phyloP scores from a whole-genome alignment of 2,329 filamentous ascomycete species.

The Blastomyces percursus region DNA sequence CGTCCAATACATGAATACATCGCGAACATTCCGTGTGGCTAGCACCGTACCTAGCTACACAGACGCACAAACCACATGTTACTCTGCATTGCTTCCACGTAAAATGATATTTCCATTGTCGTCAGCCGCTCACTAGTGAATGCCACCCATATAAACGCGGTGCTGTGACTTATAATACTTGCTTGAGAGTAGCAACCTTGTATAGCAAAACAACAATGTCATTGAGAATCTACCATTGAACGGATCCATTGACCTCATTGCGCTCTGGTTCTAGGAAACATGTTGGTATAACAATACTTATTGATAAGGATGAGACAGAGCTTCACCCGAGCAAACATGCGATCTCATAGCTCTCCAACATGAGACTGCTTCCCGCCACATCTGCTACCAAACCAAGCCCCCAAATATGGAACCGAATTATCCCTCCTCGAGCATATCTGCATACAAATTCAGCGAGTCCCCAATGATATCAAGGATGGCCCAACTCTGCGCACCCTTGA shows the following conservation, averaged over 20 bases:
- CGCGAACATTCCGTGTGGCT: conserved; percentile 18
- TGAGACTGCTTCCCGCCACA: background rate
- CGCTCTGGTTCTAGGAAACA: background rate
- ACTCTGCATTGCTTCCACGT: background rate
- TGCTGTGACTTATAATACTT: background rate
- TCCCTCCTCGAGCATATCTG: conserved; percentile 28
- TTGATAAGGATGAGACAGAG: background rate
- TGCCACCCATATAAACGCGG: background rate
- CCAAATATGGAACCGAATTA: background rate
- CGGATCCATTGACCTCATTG: background rate
- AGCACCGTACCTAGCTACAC: background rate
- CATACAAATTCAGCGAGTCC: conserved; percentile 30
- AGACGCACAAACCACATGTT: background rate
- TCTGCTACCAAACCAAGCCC: background rate
- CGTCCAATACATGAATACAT: conserved; percentile 28
- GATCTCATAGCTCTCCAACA: background rate
- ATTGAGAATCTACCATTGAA: background rate
- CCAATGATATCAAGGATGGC: conserved; percentile 35
- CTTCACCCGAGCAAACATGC: background rate
- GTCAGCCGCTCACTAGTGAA: background rate
- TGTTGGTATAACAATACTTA: background rate
- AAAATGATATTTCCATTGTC: background rate
- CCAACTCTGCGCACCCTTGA: conserved; percentile 34
- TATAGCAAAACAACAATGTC: background rate
- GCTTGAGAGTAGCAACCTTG: background rate